phyloP scores from a whole-genome alignment of 352 stramenopile genomes.

The Phytopythium chamaehyphon region DNA sequence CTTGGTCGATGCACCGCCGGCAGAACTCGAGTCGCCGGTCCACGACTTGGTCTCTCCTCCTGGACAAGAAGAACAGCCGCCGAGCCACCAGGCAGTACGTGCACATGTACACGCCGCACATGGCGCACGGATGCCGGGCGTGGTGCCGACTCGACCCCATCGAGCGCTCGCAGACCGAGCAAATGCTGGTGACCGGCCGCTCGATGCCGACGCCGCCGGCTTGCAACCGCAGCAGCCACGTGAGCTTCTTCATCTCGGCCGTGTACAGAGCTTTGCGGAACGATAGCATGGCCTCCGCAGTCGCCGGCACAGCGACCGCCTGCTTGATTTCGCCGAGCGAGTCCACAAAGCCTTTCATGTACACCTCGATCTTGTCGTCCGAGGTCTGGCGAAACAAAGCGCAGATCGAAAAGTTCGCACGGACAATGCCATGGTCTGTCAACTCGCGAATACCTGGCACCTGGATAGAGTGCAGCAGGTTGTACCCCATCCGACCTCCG shows the following conservation, averaged over 20 bases:
- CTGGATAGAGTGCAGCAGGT: slow-evolving; percentile 21
- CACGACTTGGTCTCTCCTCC: slow-evolving; percentile 13
- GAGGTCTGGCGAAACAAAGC: slow-evolving; percentile 7
- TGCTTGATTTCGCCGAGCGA: slow-evolving; percentile 4
- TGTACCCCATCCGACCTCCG: slow-evolving; percentile 18
- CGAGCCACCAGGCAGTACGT: slow-evolving; percentile 15
- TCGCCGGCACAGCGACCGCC: slow-evolving; percentile 3
- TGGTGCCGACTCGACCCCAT: slow-evolving; percentile 2
- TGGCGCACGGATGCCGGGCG: slow-evolving; percentile 12
- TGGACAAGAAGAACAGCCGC: slow-evolving; percentile 21
- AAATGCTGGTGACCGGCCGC: background rate
- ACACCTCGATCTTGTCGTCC: slow-evolving; percentile 7
- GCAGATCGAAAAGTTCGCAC: slow-evolving; percentile 16
- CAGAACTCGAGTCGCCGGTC: slow-evolving; percentile 18
- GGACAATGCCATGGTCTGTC: slow-evolving; percentile 11
- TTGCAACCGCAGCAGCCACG: background rate
- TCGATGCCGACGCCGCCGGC: background rate
- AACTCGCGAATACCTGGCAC: slow-evolving; percentile 10
- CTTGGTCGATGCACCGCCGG: slow-evolving; percentile 17
- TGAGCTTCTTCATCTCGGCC: slow-evolving; percentile 13
- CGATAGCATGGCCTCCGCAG: slow-evolving; percentile 5
- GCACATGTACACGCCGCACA: slow-evolving; percentile 26
- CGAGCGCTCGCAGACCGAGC: background rate
- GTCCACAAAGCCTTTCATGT: slow-evolving; percentile 10
- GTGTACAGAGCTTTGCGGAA: slow-evolving; percentile 5